These are phyloP conservation scores for Coniochaeta hoffmannii DNA, from an alignment of 2,329 filamentous ascomycete species.

Conservation along the genomic window DNA sequence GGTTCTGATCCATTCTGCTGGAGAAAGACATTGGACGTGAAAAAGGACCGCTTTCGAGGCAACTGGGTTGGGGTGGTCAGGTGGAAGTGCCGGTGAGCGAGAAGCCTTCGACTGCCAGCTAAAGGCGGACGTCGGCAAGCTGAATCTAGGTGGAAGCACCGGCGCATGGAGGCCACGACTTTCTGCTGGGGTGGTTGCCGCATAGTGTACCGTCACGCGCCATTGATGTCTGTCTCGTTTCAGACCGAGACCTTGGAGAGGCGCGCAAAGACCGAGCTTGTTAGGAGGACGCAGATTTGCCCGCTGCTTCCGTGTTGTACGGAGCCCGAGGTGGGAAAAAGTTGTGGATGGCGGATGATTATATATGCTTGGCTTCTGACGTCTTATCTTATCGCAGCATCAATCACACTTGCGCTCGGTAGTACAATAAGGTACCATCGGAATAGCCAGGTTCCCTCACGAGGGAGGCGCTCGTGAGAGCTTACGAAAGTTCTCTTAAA, in stretches of 20 bases:
- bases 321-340: background rate
- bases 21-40: constrained; percentile 56
- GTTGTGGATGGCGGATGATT: background rate
- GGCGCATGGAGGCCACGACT: background rate
- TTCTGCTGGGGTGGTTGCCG: background rate
- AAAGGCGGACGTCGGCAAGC: background rate
- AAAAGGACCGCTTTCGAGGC: constrained; percentile 55
- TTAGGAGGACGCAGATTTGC: background rate
- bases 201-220: background rate
- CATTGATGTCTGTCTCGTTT: background rate
- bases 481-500: too few species aligned
- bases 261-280: background rate
- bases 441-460: too few species aligned
- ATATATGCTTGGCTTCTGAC: background rate
- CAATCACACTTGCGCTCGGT: background rate
- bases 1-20: constrained; percentile 26
- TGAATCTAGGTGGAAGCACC: constrained; percentile 1
- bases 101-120: background rate
- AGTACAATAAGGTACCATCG: too few species aligned
- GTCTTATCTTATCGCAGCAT: constrained; percentile 1
- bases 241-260: background rate
- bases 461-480: too few species aligned
- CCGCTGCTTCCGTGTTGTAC: background rate
- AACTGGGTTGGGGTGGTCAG: constrained; percentile 31
- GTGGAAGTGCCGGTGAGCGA: constrained; percentile 33